Percentiles rank a stretch among this genome's conserved stretches.
phyloP scores from a whole-genome alignment of 129 eudicot species.

The Chrysanthemum seticuspe region DNA sequence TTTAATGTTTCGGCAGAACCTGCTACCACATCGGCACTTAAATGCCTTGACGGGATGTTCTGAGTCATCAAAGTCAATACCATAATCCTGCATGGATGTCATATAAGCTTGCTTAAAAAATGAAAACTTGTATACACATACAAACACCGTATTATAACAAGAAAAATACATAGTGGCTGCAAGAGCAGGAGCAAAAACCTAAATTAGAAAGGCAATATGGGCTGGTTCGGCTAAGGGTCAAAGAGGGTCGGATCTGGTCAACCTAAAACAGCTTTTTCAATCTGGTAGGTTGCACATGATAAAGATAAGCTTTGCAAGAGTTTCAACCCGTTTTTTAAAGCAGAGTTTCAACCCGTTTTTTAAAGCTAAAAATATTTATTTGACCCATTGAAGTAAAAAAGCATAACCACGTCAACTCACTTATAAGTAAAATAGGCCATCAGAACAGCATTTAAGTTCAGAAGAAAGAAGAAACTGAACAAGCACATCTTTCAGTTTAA shows the following conservation, averaged over 20 bases:
- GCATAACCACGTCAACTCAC: not conserved
- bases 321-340: no score
- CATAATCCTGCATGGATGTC: conserved; percentile 76
- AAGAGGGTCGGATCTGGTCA: not conserved
- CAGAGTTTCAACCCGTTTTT: no score
- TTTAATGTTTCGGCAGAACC: conserved; percentile 79
- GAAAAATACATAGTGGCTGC: not conserved
- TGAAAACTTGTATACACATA: not conserved
- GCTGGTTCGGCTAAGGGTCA: not conserved
- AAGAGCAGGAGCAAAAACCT: not conserved
- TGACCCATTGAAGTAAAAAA: not conserved
- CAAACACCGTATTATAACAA: not conserved
- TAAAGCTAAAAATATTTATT: no score
- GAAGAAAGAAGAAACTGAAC: not conserved
- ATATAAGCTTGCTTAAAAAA: conserved; percentile 16
- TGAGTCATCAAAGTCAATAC: conserved; percentile 87
- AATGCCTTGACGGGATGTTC: conserved; percentile 92
- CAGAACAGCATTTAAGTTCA: not conserved
- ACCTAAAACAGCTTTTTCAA: no score
- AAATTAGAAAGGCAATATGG: not conserved
- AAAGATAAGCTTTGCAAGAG: no score
- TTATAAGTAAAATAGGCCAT: not conserved
- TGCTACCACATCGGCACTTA: conserved; percentile 83
- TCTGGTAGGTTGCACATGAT: not conserved
- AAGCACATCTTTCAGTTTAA: not conserved